Evolutionary conservation across 2,329 filamentous ascomycete species (phyloP), one percentile per base, ranked within the genome.

Genomic region (Fusarium oxysporum): DNA sequence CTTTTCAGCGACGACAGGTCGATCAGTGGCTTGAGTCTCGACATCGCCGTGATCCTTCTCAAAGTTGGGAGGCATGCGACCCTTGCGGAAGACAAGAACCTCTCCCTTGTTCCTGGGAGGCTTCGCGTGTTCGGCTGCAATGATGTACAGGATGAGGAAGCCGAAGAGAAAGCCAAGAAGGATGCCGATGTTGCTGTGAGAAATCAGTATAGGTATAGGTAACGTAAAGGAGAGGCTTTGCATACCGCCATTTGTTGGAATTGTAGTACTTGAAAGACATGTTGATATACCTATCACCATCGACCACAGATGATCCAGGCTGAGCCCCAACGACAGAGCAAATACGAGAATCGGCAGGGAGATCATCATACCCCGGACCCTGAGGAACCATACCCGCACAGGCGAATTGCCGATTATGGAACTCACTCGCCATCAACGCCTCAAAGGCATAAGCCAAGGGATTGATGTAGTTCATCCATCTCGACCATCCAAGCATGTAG

Each of bases 391-490:
- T 82, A 5, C 58, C 72, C 2, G 87, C 85, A 70, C 92, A 94
- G 1, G 82, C 80, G 55, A 90, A 92, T 3, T 85, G 75, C 3
- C 84, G 84, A 8, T 85, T 85, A 65, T 89, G 86, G 71, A 79
- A 78, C 19, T 79, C 78, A 17, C 72, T 78, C 0, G 75, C 73
- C 73, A 79, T 78, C 11, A 79, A 43, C 0, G 72, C 72, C 47
- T 79, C 78, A 19, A 79, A 78, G 0, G 76, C 89, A 71, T 92
- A 92, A 3, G 86, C 87, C 14, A 92, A 84, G 8, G 90, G 89
- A 61, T 92, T 87, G 51, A 92, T 83, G 72, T 90, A 91, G 65
- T 88, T 89, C 73, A 92, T 90, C 91, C 91, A 92, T 35, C 88
- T 83, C 0, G 74, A 76, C 77, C 77, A 78, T 0, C 77, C 77